Evolutionary conservation across 176 grass and related monocot species (phyloP).

Genomic region (Coix lacrymajobi): DNA sequence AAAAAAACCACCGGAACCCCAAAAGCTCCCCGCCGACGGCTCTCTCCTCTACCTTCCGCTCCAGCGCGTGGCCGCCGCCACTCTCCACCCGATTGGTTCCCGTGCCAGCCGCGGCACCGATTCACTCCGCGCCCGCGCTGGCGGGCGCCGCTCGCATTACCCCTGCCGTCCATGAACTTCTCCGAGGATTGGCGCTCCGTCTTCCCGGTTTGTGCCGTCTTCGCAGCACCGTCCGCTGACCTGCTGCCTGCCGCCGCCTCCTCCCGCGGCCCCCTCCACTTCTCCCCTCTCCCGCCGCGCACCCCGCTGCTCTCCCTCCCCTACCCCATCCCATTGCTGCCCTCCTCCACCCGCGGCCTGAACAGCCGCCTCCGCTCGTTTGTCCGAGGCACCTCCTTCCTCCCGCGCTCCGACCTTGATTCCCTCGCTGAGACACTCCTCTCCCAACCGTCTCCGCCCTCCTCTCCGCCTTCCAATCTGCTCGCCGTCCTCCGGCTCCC

Average conservation of each 20-base stretch:
- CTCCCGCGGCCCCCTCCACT: conserved; percentile 26
- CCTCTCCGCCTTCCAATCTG: conserved; percentile 37
- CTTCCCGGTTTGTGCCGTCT: conserved; percentile 38
- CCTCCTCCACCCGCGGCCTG: neutral
- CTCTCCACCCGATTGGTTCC: neutral
- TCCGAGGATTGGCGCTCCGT: conserved; percentile 49
- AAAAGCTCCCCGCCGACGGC: neutral
- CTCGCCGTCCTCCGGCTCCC: conserved; percentile 24
- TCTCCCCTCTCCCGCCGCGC: conserved; percentile 7
- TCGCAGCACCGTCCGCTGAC: conserved; percentile 27
- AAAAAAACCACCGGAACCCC: neutral
- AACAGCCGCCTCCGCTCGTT: conserved; percentile 29
- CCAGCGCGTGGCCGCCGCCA: neutral
- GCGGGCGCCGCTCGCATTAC: neutral
- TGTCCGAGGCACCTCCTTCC: conserved; percentile 40
- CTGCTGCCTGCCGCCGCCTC: neutral
- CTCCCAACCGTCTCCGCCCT: conserved; percentile 9
- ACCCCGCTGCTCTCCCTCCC: conserved; percentile 16
- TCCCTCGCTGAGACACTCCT: conserved; percentile 14
- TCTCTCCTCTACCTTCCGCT: neutral
- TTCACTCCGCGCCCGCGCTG: neutral
- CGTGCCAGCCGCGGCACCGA: neutral
- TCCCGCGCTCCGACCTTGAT: conserved; percentile 29
- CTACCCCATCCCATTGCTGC: neutral
- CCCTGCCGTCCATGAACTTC: conserved; percentile 28